phyloP scores from a whole-genome alignment of 148 eudicot species.

The Amaranthus hypochondriacus region DNA sequence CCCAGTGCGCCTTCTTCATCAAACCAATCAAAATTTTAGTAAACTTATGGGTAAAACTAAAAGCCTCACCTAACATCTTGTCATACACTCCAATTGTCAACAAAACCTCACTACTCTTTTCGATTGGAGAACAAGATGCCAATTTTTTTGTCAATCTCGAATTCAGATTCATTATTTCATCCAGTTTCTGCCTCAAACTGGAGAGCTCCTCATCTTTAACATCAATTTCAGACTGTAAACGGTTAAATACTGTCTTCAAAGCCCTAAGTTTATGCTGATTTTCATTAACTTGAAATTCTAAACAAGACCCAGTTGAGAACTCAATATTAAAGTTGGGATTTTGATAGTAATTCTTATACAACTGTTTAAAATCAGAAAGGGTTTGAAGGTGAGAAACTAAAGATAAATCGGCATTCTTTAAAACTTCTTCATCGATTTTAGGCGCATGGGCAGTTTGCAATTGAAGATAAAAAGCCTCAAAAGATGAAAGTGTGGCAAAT shows the following conservation, averaged over 20 bases:
- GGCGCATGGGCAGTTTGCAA: constrained; percentile 84
- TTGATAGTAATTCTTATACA: constrained; percentile 39
- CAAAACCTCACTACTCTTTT: constrained; percentile 38
- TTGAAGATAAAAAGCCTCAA: constrained; percentile 83
- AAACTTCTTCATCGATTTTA: constrained; percentile 44
- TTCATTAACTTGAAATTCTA: constrained; percentile 90
- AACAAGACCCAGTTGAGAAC: constrained; percentile 58
- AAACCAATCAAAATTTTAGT: constrained; percentile 64
- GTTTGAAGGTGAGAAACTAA: constrained; percentile 63
- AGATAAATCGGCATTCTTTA: constrained; percentile 53
- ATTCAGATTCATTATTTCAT: constrained; percentile 38
- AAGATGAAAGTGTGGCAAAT: constrained; percentile 70
- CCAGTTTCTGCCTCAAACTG: constrained; percentile 41
- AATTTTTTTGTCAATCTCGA: constrained; percentile 38
- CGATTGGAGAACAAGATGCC: constrained; percentile 20
- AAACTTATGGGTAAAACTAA: constrained; percentile 49
- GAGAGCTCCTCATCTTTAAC: constrained; percentile 60
- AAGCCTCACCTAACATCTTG: constrained; percentile 52
- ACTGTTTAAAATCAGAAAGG: constrained; percentile 53
- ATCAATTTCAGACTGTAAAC: constrained; percentile 71
- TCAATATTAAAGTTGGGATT: constrained; percentile 42
- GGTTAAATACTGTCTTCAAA: constrained; percentile 69
- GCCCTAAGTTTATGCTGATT: constrained; percentile 91
- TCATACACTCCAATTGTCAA: constrained; percentile 67
- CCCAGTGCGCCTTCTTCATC: constrained; percentile 82